Evolutionary conservation across 2,329 filamentous ascomycete species (phyloP), one percentile per base, ranked within the genome.

Genomic region (Alternaria sp.): DNA sequence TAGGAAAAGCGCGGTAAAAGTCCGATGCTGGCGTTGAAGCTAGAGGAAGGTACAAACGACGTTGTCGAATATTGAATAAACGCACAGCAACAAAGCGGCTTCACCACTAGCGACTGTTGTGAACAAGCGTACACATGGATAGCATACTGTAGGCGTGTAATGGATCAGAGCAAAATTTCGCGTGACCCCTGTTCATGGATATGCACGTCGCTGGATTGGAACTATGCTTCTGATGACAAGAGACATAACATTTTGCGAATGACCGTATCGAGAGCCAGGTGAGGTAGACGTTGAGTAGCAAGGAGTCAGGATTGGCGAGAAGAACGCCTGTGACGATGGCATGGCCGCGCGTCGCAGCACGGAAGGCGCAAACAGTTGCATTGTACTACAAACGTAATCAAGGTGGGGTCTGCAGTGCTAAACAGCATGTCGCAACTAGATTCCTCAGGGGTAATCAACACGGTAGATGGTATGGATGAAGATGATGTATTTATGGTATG

Each of bases 71-170:
- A n/a, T 47, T 26, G 8, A 25, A 3, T 47, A 2, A 2, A 11
- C 13, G 13, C 13, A 25, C 13, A 45, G 45, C 21, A 47, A 10
- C 21, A 19, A n/a, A 40, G 4, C 36, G n/a, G 5, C 5, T 40
- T 40, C 0, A 2, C 5, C 9, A 11, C 0, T 40, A 40, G n/a
- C n/a, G 36, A 40, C n/a, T 1, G 0, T 17, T 17, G 5, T 4
- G 0, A 40, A 17, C 5, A 9, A 1, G 2, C 1, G 0, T 11
- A 40, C 36, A 5, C 3, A 40, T 40, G 36, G 8, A 3, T 40
- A 40, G 36, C 8, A 40, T 40, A 3, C 6, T 40, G 36, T 40
- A 40, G 9, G 9, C 9, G 15, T 11, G 11, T 2, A 40, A 40
- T 40, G 15, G 15, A 40, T 40, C 8, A 6, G 5, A 17, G 3